A percentile compares a stretch with the other conserved stretches of the same genome.
Evolutionary conservation across 108 stramenopile genomes (phyloP).

Genomic region (Fragilariopsis cylindrus): DNA sequence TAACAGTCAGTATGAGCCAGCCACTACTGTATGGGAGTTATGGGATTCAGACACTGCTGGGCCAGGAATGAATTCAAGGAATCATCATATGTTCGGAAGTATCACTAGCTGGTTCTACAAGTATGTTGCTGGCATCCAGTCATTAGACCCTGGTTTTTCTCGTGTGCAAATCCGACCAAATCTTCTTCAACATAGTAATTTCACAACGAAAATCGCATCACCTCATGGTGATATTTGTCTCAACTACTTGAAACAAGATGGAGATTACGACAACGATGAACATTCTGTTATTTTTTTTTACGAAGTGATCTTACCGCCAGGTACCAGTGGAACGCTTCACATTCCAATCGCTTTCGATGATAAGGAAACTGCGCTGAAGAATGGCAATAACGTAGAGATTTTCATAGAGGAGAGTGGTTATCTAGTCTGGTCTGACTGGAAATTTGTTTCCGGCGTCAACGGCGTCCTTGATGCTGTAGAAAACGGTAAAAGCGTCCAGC

Average conservation of each 20-base stretch:
- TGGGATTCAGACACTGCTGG: slow-evolving; percentile 22
- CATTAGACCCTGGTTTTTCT: slow-evolving; percentile 20
- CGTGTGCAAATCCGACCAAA: slow-evolving; percentile 15
- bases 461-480: not conserved
- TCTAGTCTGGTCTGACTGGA: not conserved
- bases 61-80: slow-evolving; percentile 28
- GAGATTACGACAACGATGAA: not conserved
- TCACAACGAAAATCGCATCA: slow-evolving; percentile 6
- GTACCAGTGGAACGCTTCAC: slow-evolving; percentile 4
- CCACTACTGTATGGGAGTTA: slow-evolving; percentile 37
- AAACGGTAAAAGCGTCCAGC: not conserved
- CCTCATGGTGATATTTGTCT: slow-evolving; percentile 8
- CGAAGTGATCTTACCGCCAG: slow-evolving; percentile 8
- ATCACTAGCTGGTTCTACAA: slow-evolving; percentile 39
- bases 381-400: not conserved
- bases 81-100: slow-evolving; percentile 36
- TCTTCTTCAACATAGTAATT: not conserved
- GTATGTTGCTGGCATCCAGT: slow-evolving; percentile 27
- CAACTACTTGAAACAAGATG: not conserved
- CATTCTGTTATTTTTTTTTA: not conserved
- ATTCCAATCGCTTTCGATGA: slow-evolving; percentile 17
- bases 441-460: not conserved
- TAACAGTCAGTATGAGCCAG: slow-evolving; percentile 25
- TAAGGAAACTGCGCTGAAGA: not conserved
- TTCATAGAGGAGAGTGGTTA: not conserved